Evolutionary conservation across 495 filamentous ascomycete genomes (phyloP), one percentile per base, ranked within the genome.

Genomic region (Penicillium alfredii): DNA sequence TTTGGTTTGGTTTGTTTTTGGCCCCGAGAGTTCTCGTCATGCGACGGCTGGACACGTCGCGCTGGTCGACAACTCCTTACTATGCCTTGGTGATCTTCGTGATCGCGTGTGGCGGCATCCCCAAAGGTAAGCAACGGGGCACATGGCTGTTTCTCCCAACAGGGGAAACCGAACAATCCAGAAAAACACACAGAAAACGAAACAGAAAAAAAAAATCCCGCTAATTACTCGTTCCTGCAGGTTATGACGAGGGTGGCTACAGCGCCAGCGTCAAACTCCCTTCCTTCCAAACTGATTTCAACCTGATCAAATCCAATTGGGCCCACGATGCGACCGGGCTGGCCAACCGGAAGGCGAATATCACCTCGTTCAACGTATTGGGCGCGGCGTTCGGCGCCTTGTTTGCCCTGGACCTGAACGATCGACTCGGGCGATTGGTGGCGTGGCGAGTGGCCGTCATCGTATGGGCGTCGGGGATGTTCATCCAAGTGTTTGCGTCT

Each of bases 171-270:
- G n/a, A n/a, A n/a, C n/a, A n/a, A n/a, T n/a, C n/a, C n/a, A n/a
- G n/a, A n/a, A n/a, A n/a, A n/a, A n/a, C n/a, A n/a, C n/a, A n/a
- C n/a, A n/a, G n/a, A n/a, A n/a, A n/a, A n/a, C n/a, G n/a, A n/a
- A n/a, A n/a, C n/a, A n/a, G n/a, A n/a, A n/a, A n/a, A n/a, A n/a
- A n/a, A n/a, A n/a, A n/a, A n/a, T n/a, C n/a, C n/a, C n/a, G n/a
- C n/a, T n/a, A n/a, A n/a, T n/a, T n/a, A n/a, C n/a, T n/a, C n/a
- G n/a, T 13, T 32, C 8, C 22, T 41, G n/a, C 34, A 69, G 65
- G 67, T 36, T 69, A 71, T 40, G 67, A 71, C 41, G 67, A 71
- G 42, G 67, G 66, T 40, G 67, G 66, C 16, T 69, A 56, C 46
- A 71, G 67, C 34, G 64, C 64, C 33, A 66, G 61, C 25, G 49